Conservation (phyloP, 768 basidiomycete genomes). For the Agaricus subrufescens region DNA sequence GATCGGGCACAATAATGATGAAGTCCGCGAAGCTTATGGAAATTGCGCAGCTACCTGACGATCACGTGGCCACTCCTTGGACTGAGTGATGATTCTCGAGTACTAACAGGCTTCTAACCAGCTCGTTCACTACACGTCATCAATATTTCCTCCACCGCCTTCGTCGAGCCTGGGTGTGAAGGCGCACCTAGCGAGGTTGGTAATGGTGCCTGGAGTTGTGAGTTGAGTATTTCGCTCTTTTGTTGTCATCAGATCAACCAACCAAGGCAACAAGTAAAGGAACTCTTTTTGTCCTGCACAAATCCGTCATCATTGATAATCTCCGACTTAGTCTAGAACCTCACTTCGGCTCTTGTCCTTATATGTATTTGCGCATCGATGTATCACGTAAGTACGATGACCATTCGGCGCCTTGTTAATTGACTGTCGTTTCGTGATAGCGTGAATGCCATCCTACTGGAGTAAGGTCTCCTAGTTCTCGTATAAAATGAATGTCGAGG, state of each 20-base stretch:
- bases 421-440: constrained; percentile 26
- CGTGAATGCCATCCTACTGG: constrained; percentile 82
- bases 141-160: constrained; percentile 74
- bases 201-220: constrained; percentile 76
- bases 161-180: constrained; percentile 49
- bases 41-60: too few species aligned
- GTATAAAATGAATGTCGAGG: neutral
- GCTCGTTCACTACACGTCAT: constrained; percentile 45
- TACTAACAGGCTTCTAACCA: too few species aligned
- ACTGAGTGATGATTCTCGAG: too few species aligned
- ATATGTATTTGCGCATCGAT: constrained; percentile 46
- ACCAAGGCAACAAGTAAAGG: constrained; percentile 73
- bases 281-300: neutral
- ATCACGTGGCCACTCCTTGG: too few species aligned
- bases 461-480: constrained; percentile 33
- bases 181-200: constrained; percentile 47
- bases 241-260: constrained; percentile 52
- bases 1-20: too few species aligned
- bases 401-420: neutral
- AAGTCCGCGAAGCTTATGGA: too few species aligned
- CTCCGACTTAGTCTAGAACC: constrained; percentile 57
- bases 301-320: neutral
- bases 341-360: constrained; percentile 66
- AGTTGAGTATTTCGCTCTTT: constrained; percentile 23
- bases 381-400: constrained; percentile 55